These are phyloP conservation scores for Eucalyptus globulus DNA, from an alignment of 345 rosid genomes.

Conservation along the genomic window DNA sequence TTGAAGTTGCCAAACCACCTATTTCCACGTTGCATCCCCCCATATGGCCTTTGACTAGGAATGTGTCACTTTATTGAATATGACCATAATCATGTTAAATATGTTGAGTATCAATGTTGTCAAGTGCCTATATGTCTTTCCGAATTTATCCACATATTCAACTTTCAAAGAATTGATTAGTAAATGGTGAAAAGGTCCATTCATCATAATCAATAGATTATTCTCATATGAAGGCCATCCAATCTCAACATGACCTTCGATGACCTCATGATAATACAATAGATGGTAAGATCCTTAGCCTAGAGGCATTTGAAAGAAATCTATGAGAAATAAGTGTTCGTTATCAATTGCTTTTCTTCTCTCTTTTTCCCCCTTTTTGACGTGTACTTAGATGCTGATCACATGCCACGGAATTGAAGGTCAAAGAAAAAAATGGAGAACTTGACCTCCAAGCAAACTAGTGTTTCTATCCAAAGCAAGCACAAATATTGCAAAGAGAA, in stretches of 20 bases:
- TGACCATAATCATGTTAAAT: not conserved
- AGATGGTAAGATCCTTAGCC: not conserved
- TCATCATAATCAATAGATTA: not conserved
- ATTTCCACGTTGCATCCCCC: too few relatives aligned
- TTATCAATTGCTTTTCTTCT: not conserved
- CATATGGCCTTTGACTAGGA: too few relatives aligned
- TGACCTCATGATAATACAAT: not conserved
- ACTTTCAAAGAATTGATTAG: not conserved
- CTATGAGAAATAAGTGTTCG: not conserved
- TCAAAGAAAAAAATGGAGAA: not conserved
- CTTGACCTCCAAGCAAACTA: not conserved
- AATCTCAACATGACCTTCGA: not conserved
- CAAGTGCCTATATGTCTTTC: too few relatives aligned
- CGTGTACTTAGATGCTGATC: not conserved
- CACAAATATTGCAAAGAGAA: not conserved
- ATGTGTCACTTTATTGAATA: not conserved
- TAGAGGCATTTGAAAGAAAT: not conserved
- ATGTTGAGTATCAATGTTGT: too few relatives aligned
- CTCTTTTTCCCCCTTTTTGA: not conserved
- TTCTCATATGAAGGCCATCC: not conserved
- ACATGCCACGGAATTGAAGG: not conserved
- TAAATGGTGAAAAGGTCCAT: not conserved
- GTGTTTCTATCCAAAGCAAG: too few relatives aligned
- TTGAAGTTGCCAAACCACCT: too few relatives aligned
- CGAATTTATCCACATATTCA: too few relatives aligned